Base-by-base conservation (phyloP, 2,329 filamentous ascomycete genomes). In the Penicillium rolfsii region DNA sequence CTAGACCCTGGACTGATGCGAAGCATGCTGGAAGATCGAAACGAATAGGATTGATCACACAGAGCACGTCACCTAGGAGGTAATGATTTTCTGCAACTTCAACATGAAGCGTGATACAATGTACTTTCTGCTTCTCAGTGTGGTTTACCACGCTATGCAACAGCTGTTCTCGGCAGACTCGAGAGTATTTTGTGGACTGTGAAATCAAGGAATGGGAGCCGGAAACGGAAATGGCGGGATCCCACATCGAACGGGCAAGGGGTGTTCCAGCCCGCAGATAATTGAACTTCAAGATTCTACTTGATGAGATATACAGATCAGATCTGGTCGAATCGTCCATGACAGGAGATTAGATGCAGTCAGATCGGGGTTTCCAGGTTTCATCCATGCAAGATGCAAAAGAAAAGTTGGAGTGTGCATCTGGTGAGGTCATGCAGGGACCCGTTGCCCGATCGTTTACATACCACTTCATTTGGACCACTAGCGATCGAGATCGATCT, bases 361-460 rank as follows among this genome's bases (percentile, higher is more conserved):
- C 7, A 33, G 22, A 33, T 49, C 28, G 24, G 45, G 45, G 7
- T 49, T 49, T 30, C 26, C 22, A 33, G 30, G 45, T 49, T 49
- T 30, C 45, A 49, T 28, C 22, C n/a, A 49, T 49, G 45, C 45
- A 49, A 28, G 22, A 28, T 28, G 45, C 45, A 49, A 24, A 28
- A 16, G 8, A 28, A 49, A 49, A 24, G 45, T 49, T 49, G 45
- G 14, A 24, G 16, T 16, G 16, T 16, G 16, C 24, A 8, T 49
- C 14, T 28, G 45, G 26, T 49, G 45, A 49, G 45, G 45, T 49
- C 45, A 49, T 49, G 45, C 45, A 49, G 45, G 45, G 22, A 43
- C 52, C 43, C 22, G 52, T 19, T 9, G 33, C 19, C 12, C 36
- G 26, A 40, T 55, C 43, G 8, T 55, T 35, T 28, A 45, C 52